phyloP scores from a whole-genome alignment of 331 rosid genomes.

The Saraca asoca region DNA sequence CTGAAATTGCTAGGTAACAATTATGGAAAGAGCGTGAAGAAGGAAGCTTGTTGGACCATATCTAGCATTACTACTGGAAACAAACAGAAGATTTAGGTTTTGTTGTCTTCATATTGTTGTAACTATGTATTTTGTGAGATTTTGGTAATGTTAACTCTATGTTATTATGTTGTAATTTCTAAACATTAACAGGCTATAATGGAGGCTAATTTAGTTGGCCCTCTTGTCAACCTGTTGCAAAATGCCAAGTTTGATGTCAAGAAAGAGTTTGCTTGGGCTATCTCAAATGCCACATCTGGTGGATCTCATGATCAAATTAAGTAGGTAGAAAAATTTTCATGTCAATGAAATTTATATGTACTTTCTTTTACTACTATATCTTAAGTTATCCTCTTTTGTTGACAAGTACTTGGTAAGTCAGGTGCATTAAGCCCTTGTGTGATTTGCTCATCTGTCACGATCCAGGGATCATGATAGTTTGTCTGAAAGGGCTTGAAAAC shows the following conservation, averaged over 20 bases:
- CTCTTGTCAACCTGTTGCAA: constrained; percentile 78
- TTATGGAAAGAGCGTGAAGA: constrained; percentile 90
- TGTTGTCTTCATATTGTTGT: constrained; percentile 6
- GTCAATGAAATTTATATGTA: neutral
- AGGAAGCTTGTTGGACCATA: constrained; percentile 97
- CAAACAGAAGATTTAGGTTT: constrained; percentile 88
- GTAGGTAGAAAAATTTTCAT: constrained; percentile 43
- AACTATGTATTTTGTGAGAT: neutral
- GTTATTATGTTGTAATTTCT: too few relatives aligned
- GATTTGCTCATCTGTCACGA: constrained; percentile 66
- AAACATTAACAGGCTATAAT: constrained; percentile 58
- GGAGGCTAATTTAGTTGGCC: constrained; percentile 62
- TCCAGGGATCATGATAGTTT: constrained; percentile 80
- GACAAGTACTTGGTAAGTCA: too few relatives aligned
- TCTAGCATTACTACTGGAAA: constrained; percentile 91
- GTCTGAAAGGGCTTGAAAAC: constrained; percentile 88
- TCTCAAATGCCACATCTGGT: constrained; percentile 95
- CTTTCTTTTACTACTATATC: too few relatives aligned
- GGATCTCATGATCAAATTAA: constrained; percentile 87
- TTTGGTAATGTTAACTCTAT: neutral
- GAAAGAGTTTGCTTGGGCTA: constrained; percentile 98
- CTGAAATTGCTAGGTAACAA: constrained; percentile 59
- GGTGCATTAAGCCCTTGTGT: too few relatives aligned
- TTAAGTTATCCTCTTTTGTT: too few relatives aligned
- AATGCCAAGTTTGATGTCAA: constrained; percentile 91